Percentiles rank a stretch among this genome's conserved stretches.
These are phyloP conservation scores for Diaporthe destruens DNA, from an alignment of 2,329 filamentous ascomycete genomes.

Conservation along the genomic window DNA sequence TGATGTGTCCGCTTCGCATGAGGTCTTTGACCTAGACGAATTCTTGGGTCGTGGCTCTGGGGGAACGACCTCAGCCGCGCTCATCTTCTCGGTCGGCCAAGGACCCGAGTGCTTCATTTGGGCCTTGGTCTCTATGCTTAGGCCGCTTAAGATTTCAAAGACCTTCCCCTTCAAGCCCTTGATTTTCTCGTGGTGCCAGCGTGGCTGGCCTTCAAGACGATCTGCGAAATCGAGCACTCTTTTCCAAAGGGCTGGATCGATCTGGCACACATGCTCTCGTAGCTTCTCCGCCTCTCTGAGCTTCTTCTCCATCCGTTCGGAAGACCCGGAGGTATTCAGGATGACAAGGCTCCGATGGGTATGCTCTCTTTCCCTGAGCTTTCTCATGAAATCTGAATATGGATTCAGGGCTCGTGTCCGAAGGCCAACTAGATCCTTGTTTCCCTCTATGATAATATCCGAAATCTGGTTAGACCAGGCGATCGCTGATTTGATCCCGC, in stretches of 20 bases:
- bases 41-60: background rate
- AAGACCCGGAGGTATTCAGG: constrained; percentile 51
- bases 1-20: background rate
- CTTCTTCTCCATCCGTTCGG: constrained; percentile 52
- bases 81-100: constrained; percentile 54
- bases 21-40: background rate
- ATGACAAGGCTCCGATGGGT: constrained; percentile 54
- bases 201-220: constrained; percentile 46
- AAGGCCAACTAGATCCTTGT: constrained; percentile 49
- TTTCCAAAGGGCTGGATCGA: constrained; percentile 46
- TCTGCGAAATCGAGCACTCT: constrained; percentile 44
- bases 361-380: constrained; percentile 52
- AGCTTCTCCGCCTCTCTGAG: constrained; percentile 50
- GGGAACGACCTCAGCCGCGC: constrained; percentile 52
- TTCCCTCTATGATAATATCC: constrained; percentile 49
- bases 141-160: constrained; percentile 51
- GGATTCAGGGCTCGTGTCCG: constrained; percentile 49
- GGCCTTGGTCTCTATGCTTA: constrained; percentile 48
- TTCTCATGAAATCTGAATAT: constrained; percentile 53
- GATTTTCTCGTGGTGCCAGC: constrained; percentile 50
- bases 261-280: constrained; percentile 51
- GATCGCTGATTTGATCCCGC: constrained; percentile 53
- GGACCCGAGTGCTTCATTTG: constrained; percentile 55
- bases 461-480: constrained; percentile 52
- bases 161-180: constrained; percentile 50